These are phyloP conservation scores for Bombardia bombarda DNA, from an alignment of 495 filamentous ascomycete genomes.

Conservation along the genomic window DNA sequence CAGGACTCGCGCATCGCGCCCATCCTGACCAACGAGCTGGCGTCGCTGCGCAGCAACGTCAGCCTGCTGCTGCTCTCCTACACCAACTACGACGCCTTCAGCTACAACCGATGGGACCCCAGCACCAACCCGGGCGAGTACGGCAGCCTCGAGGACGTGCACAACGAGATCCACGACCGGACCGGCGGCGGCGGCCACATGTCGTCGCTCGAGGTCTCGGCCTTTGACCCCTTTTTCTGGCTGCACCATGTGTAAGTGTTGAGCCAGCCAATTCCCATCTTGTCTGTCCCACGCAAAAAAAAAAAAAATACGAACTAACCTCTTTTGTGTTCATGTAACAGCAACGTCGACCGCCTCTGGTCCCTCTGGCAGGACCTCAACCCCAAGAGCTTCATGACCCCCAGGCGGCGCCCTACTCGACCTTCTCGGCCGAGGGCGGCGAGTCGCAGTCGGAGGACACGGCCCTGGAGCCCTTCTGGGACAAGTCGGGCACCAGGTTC, in stretches of 20 bases:
- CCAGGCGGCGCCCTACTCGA: conserved; percentile 40
- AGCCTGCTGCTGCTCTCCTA: conserved; percentile 51
- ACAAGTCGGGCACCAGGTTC: conserved; percentile 28
- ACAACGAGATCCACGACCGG: conserved; percentile 57
- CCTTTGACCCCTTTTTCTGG: conserved; percentile 69
- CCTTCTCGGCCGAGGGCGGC: conserved; percentile 40
- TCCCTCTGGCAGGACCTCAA: conserved; percentile 67
- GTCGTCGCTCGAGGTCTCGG: conserved; percentile 51
- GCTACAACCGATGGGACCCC: conserved; percentile 46
- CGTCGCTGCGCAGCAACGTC: conserved; percentile 34
- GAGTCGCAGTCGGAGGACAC: conserved; percentile 30
- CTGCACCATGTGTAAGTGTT: conserved; percentile 48
- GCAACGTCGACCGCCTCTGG: conserved; percentile 54
- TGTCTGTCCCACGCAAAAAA: not conserved
- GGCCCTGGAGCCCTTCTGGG: conserved; percentile 38
- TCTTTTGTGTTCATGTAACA: too few species aligned
- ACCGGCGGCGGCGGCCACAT: conserved; percentile 52
- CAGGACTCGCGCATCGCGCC: conserved; percentile 38
- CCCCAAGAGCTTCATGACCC: conserved; percentile 46
- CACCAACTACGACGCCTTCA: conserved; percentile 46
- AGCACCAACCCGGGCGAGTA: conserved; percentile 25
- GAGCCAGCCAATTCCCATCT: too few species aligned
- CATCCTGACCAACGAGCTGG: conserved; percentile 36
- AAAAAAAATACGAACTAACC: not conserved
- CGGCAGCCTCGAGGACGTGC: conserved; percentile 54